A percentile compares a stretch with the other conserved stretches of the same genome.
Conservation (phyloP, 2,329 filamentous ascomycete genomes). For the Cladophialophora psammophila region DNA sequence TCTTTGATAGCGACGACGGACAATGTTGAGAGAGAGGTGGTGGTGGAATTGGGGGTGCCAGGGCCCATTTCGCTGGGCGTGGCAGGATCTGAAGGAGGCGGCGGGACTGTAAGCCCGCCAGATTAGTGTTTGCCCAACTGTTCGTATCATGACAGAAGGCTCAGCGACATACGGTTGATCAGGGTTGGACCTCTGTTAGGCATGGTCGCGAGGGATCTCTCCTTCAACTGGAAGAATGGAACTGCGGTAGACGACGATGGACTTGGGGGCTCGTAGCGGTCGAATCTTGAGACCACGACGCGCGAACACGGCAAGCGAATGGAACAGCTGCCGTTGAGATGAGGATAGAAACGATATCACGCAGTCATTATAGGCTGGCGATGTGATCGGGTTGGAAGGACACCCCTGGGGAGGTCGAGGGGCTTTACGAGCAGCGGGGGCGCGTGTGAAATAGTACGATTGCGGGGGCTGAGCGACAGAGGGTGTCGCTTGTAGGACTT, state of each 20-base stretch:
- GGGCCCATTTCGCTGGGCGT: slow-evolving; percentile 86
- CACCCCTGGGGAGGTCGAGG: not conserved
- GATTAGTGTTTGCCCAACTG: slow-evolving; percentile 52
- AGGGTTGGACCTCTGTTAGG: slow-evolving; percentile 36
- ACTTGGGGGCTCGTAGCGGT: not conserved
- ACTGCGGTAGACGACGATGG: not conserved
- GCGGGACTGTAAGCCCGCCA: slow-evolving; percentile 85
- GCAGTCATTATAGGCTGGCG: not conserved
- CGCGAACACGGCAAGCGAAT: not conserved
- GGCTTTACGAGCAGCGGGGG: not conserved
- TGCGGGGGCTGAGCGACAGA: not conserved
- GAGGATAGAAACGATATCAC: not conserved
- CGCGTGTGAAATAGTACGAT: not conserved
- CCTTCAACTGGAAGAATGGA: not conserved
- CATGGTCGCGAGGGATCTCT: slow-evolving; percentile 27
- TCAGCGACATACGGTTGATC: slow-evolving; percentile 34
- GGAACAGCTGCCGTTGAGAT: not conserved
- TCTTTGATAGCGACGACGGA: slow-evolving; percentile 97
- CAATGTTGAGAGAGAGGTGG: slow-evolving; percentile 87
- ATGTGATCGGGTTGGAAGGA: not conserved
- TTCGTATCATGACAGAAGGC: not conserved
- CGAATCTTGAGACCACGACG: not conserved
- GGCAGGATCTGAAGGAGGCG: slow-evolving; percentile 79
- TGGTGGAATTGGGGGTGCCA: slow-evolving; percentile 93
- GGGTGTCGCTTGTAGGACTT: not conserved